These are phyloP conservation scores for Blechomonas ayalai DNA, from an alignment of 208 protist genomes.

Conservation along the genomic window DNA sequence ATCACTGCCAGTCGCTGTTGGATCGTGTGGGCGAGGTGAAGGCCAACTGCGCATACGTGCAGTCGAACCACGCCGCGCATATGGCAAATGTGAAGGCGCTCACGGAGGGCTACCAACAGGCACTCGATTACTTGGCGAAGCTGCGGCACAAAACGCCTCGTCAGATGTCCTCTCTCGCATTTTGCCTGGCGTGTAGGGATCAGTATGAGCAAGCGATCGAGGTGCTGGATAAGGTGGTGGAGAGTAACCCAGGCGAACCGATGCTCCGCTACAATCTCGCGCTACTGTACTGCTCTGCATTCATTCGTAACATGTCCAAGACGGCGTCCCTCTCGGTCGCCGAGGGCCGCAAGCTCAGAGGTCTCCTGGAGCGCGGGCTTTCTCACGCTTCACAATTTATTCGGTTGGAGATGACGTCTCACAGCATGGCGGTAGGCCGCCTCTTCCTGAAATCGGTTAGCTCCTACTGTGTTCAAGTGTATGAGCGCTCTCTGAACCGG, in stretches of 20 bases:
- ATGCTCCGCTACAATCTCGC: conserved; percentile 70
- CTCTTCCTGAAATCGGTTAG: conserved; percentile 35
- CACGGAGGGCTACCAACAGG: conserved; percentile 68
- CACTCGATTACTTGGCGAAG: conserved; percentile 55
- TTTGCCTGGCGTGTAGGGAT: conserved; percentile 57
- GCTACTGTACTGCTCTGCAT: conserved; percentile 62
- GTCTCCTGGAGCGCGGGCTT: conserved; percentile 29
- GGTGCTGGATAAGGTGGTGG: conserved; percentile 23
- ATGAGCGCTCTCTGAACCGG: conserved; percentile 30
- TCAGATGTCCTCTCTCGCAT: conserved; percentile 58
- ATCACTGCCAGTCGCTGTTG: conserved; percentile 60
- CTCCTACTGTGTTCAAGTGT: conserved; percentile 41
- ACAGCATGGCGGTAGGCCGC: conserved; percentile 14
- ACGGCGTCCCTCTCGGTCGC: conserved; percentile 23
- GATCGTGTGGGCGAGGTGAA: conserved; percentile 60
- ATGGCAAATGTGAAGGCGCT: conserved; percentile 73
- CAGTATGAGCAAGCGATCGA: conserved; percentile 54
- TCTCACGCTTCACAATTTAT: conserved; percentile 24
- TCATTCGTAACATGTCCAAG: conserved; percentile 29
- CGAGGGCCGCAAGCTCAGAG: conserved; percentile 29
- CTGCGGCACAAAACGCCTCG: conserved; percentile 25
- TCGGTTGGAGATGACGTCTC: conserved; percentile 6
- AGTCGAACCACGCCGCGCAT: conserved; percentile 34
- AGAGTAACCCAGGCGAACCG: conserved; percentile 14
- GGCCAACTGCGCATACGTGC: conserved; percentile 48